phyloP scores from a whole-genome alignment of 2,329 filamentous ascomycete species.

The Claviceps maximensis region DNA sequence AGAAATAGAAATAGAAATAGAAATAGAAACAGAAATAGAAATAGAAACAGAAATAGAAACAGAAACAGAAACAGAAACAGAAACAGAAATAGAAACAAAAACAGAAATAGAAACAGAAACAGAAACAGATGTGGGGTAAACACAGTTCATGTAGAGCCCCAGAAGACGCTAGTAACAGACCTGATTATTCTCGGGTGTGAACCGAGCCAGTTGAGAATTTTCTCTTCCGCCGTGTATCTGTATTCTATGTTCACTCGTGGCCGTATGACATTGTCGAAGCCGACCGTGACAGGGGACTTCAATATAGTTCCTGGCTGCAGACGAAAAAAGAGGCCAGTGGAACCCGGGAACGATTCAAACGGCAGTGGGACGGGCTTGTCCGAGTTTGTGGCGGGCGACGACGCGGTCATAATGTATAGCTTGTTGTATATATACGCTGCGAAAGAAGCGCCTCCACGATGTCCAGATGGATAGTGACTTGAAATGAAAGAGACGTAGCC shows the following conservation, averaged over 20 bases:
- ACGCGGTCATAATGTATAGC: too few species aligned
- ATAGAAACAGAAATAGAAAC: too few species aligned
- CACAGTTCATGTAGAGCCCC: background rate
- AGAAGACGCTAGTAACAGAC: background rate
- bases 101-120: background rate
- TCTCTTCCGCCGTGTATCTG: conserved; percentile 8
- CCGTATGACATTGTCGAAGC: too few species aligned
- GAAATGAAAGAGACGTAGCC: too few species aligned
- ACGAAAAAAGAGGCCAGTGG: conserved; percentile 9
- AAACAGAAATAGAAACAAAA: background rate
- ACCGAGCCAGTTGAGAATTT: conserved; percentile 6
- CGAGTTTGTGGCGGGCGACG: too few species aligned
- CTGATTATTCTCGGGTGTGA: conserved; percentile 6
- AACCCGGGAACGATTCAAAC: conserved; percentile 2
- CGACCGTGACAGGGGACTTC: conserved; percentile 5
- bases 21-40: background rate
- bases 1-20: background rate
- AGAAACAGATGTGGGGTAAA: background rate
- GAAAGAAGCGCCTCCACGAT: too few species aligned
- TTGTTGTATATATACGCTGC: too few species aligned
- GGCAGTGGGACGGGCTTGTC: too few species aligned
- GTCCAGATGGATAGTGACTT: too few species aligned
- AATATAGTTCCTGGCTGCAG: conserved; percentile 4
- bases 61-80: background rate
- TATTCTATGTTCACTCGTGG: too few species aligned